Percentiles rank a stretch among this genome's conserved stretches.
Conservation (phyloP, 2,329 filamentous ascomycete genomes). For the Colletotrichum brevisporum region DNA sequence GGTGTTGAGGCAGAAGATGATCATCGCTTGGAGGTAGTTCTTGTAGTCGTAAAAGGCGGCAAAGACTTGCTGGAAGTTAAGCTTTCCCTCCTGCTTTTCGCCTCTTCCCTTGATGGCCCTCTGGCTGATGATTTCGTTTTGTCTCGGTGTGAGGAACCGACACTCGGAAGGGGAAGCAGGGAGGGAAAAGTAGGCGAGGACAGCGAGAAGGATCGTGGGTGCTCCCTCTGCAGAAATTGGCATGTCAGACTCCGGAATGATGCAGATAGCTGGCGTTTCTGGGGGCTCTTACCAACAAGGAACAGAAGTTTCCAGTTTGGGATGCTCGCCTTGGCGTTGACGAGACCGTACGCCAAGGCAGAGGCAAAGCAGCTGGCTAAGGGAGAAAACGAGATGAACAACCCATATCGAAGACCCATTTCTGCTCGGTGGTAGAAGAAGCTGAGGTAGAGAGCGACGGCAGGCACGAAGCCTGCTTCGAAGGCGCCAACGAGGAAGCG, state of each 20-base stretch:
- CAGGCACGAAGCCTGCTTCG: constrained; percentile 59
- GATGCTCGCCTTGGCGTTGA: constrained; percentile 67
- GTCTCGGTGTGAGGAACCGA: constrained; percentile 68
- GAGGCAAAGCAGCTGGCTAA: constrained; percentile 78
- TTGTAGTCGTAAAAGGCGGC: constrained; percentile 62
- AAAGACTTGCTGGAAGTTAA: constrained; percentile 63
- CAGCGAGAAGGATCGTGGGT: constrained; percentile 68
- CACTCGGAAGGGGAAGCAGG: constrained; percentile 67
- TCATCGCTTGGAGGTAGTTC: constrained; percentile 62
- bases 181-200: constrained; percentile 68
- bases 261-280: too few relatives aligned
- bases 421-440: constrained; percentile 68
- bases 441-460: constrained; percentile 58
- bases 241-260: background rate
- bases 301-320: constrained; percentile 77
- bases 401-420: constrained; percentile 77
- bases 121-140: constrained; percentile 69
- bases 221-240: constrained; percentile 61
- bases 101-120: constrained; percentile 62
- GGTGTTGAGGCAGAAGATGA: constrained; percentile 58
- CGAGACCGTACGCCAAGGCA: constrained; percentile 75
- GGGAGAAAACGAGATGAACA: constrained; percentile 78
- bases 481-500: constrained; percentile 59
- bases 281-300: constrained; percentile 60
- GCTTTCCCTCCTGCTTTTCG: constrained; percentile 60